Percentiles rank a stretch among this genome's conserved stretches.
phyloP scores from a whole-genome alignment of 768 basidiomycete species.

The Sporobolomyces roseus region DNA sequence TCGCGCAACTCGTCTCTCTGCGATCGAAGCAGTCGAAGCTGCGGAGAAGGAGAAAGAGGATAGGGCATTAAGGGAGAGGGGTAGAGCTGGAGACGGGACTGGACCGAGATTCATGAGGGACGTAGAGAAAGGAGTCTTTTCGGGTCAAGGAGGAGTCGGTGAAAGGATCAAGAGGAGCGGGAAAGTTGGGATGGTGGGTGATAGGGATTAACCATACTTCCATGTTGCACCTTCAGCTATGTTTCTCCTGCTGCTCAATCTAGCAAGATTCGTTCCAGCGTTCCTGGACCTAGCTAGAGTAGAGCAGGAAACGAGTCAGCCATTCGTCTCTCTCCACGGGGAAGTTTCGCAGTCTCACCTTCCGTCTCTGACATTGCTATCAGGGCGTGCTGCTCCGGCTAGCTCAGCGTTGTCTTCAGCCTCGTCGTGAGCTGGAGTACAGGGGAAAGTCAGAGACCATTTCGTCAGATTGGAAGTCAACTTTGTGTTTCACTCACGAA shows the following conservation, averaged over 20 bases:
- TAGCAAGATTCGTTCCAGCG: no score
- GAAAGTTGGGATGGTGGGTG: conserved; percentile 48
- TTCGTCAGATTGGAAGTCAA: no score
- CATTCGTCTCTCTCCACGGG: no score
- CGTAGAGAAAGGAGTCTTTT: conserved; percentile 77
- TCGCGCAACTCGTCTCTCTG: conserved; percentile 66
- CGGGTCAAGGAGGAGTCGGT: conserved; percentile 44
- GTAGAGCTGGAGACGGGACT: conserved; percentile 68
- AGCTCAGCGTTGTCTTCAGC: no score
- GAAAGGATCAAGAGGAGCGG: conserved; percentile 48
- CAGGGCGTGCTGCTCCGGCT: no score
- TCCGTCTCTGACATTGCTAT: no score
- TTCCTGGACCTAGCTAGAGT: no score
- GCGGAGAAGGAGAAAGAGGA: conserved; percentile 71
- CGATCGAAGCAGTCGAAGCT: conserved; percentile 70
- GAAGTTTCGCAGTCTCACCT: no score
- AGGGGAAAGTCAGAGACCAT: no score
- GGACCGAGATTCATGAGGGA: conserved; percentile 66
- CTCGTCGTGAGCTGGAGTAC: no score
- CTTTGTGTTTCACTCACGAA: no score
- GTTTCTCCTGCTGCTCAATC: neutral
- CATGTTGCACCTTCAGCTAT: neutral
- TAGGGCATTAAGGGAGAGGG: conserved; percentile 55
- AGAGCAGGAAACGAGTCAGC: no score
- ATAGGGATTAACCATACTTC: conserved; percentile 30